Conservation (phyloP, 1,284 basidiomycete genomes). For the Malassezia caprae region DNA sequence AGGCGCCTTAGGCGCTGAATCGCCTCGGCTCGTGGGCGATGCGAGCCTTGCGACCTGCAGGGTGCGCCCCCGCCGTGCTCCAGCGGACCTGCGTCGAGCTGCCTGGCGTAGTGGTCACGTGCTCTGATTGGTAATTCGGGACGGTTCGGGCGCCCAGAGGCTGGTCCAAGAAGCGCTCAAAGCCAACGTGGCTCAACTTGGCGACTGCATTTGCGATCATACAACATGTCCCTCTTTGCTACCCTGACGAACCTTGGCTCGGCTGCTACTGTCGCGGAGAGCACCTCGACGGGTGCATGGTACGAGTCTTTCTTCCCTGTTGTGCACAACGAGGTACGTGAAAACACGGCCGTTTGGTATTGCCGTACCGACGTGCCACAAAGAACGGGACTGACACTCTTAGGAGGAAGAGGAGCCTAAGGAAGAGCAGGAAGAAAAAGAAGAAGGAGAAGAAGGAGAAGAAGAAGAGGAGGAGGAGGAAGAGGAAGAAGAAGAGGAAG, state of each 20-base stretch:
- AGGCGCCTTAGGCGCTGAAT: too few relatives aligned
- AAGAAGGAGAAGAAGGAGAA: slow-evolving; percentile 29
- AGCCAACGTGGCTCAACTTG: background rate
- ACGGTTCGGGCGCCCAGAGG: slow-evolving; percentile 13
- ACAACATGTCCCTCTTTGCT: slow-evolving; percentile 15
- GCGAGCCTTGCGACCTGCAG: too few relatives aligned
- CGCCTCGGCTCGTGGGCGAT: too few relatives aligned
- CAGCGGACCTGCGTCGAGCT: background rate
- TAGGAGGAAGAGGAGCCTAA: slow-evolving; percentile 12
- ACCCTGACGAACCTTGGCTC: slow-evolving; percentile 10
- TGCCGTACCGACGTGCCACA: background rate
- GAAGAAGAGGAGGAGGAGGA: slow-evolving; percentile 32
- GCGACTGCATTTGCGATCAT: slow-evolving; percentile 7
- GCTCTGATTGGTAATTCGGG: slow-evolving; percentile 19
- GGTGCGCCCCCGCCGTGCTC: too few relatives aligned
- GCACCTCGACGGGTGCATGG: slow-evolving; percentile 18
- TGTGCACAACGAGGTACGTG: slow-evolving; percentile 26
- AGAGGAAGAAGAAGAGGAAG: slow-evolving; percentile 24
- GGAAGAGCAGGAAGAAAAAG: slow-evolving; percentile 9
- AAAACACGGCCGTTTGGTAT: background rate
- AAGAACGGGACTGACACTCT: background rate
- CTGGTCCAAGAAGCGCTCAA: background rate
- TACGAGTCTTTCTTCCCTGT: slow-evolving; percentile 31
- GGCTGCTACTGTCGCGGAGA: slow-evolving; percentile 3
- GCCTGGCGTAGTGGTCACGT: slow-evolving; percentile 5